Percentiles rank a stretch among this genome's conserved stretches.
Evolutionary conservation across 2,329 filamentous ascomycete genomes (phyloP).

Genomic region (Sporothrix curviconia): DNA sequence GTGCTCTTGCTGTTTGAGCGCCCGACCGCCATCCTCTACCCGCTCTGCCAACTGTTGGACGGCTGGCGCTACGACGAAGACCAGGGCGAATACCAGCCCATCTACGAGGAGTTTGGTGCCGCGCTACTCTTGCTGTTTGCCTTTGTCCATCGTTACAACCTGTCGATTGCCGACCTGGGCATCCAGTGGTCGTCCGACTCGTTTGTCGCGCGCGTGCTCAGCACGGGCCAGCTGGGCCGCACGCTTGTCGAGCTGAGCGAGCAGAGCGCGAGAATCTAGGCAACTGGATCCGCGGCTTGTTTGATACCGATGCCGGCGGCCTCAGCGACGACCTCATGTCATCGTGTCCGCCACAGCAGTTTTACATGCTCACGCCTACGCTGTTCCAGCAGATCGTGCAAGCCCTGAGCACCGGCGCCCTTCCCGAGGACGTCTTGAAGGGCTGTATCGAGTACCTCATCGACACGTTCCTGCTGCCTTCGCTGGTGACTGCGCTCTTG

Average conservation of each 20-base stretch:
- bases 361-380: slow-evolving; percentile 71
- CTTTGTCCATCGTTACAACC: slow-evolving; percentile 67
- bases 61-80: slow-evolving; percentile 75
- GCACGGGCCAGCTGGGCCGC: slow-evolving; percentile 50
- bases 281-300: slow-evolving; percentile 72
- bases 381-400: slow-evolving; percentile 70
- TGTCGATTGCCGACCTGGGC: slow-evolving; percentile 59
- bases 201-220: slow-evolving; percentile 62
- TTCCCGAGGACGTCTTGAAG: slow-evolving; percentile 65
- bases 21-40: slow-evolving; percentile 61
- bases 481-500: slow-evolving; percentile 64
- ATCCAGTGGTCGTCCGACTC: slow-evolving; percentile 48
- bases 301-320: slow-evolving; percentile 65
- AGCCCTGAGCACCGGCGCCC: slow-evolving; percentile 57
- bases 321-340: slow-evolving; percentile 76
- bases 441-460: slow-evolving; percentile 73
- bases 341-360: slow-evolving; percentile 74
- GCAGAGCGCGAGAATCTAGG: slow-evolving; percentile 58
- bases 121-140: slow-evolving; percentile 67
- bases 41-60: slow-evolving; percentile 68
- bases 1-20: slow-evolving; percentile 71
- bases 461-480: slow-evolving; percentile 73
- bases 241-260: slow-evolving; percentile 54
- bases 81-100: slow-evolving; percentile 75
- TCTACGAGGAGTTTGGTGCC: slow-evolving; percentile 79